These are phyloP conservation scores for Tulasnella sp. DNA, from an alignment of 768 basidiomycete species.

Conservation along the genomic window DNA sequence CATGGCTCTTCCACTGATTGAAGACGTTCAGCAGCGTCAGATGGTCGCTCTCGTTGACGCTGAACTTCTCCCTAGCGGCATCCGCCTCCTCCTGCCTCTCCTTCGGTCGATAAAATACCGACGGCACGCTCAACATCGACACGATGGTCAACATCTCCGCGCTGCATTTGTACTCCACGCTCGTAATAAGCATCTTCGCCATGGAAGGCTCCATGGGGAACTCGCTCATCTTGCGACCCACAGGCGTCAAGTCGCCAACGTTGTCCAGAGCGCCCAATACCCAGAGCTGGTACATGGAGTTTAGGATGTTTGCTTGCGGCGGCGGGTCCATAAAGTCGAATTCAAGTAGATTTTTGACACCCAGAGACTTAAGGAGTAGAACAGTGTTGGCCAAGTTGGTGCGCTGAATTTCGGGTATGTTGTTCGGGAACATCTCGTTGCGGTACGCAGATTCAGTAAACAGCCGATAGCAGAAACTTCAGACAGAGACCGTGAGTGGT, in stretches of 20 bases:
- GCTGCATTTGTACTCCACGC: conserved; percentile 90
- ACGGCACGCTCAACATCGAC: conserved; percentile 97
- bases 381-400: conserved; percentile 98
- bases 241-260: conserved; percentile 88
- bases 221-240: conserved; percentile 96
- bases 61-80: conserved; percentile 96
- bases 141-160: conserved; percentile 97
- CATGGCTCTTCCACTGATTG: conserved; percentile 96
- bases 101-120: conserved; percentile 95
- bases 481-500: not conserved
- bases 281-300: conserved; percentile 99
- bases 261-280: conserved; percentile 97
- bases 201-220: conserved; percentile 99
- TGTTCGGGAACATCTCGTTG: conserved; percentile 92
- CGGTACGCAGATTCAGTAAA: conserved; percentile 96
- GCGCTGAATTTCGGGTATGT: conserved; percentile 97
- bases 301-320: conserved; percentile 97
- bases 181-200: conserved; percentile 97
- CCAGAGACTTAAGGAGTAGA: conserved; percentile 86
- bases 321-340: conserved; percentile 99
- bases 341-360: conserved; percentile 94
- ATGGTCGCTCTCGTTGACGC: conserved; percentile 97
- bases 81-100: conserved; percentile 97
- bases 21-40: conserved; percentile 93
- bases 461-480: conserved; percentile 88